A percentile compares a stretch with the other conserved stretches of the same genome.
Conservation (phyloP, 768 basidiomycete genomes). For the Trametes punicea region DNA sequence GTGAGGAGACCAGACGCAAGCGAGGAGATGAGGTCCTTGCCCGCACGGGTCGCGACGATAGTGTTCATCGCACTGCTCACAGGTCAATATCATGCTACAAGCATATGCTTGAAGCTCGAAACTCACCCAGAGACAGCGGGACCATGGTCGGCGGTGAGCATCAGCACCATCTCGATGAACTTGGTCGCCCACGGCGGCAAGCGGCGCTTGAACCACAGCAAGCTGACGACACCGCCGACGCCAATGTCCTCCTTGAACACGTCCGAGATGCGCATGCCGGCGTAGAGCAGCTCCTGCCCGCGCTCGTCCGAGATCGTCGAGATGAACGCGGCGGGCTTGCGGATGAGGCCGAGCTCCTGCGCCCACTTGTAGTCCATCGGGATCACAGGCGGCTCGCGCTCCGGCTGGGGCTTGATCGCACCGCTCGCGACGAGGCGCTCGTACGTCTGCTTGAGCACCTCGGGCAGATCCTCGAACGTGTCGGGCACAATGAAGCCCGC, state of each 20-base stretch:
- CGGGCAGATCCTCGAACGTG: constrained; percentile 95
- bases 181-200: constrained; percentile 93
- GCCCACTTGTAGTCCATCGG: constrained; percentile 99
- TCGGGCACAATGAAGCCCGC: constrained; percentile 97
- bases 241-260: constrained; percentile 98
- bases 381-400: constrained; percentile 90
- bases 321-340: constrained; percentile 98
- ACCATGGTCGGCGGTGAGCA: constrained; percentile 98
- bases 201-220: constrained; percentile 97
- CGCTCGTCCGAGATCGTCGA: constrained; percentile 99
- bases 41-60: constrained; percentile 98
- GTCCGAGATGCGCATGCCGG: constrained; percentile 98
- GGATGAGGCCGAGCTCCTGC: constrained; percentile 95
- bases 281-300: constrained; percentile 96
- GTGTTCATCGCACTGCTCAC: constrained; percentile 88
- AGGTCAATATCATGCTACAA: not conserved
- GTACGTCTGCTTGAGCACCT: constrained; percentile 81
- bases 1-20: constrained; percentile 94
- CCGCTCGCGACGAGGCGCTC: constrained; percentile 72
- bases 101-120: not conserved
- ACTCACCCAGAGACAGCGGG: constrained; percentile 84
- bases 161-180: constrained; percentile 99
- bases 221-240: constrained; percentile 91
- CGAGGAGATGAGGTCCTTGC: constrained; percentile 97
- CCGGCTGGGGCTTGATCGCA: constrained; percentile 61